A percentile compares a stretch with the other conserved stretches of the same genome.
Conservation (phyloP, 2,329 filamentous ascomycete genomes). For the Didymella segeticola region DNA sequence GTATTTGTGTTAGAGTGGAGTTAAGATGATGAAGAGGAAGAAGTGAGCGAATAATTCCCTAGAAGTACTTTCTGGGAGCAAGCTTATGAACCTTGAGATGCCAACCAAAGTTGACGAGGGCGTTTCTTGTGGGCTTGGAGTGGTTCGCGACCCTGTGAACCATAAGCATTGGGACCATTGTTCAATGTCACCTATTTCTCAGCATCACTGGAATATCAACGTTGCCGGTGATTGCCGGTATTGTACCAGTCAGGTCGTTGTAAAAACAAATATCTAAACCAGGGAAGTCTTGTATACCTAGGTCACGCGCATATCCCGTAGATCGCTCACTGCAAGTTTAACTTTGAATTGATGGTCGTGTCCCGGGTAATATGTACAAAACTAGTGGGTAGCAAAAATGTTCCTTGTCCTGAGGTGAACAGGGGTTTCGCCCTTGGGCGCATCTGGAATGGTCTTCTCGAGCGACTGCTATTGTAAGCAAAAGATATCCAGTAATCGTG, state of each 20-base stretch:
- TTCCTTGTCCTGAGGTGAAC: slow-evolving; percentile 58
- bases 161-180: background rate
- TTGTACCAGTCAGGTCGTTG: too few relatives aligned
- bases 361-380: slow-evolving; percentile 41
- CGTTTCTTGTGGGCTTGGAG: background rate
- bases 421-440: slow-evolving; percentile 56
- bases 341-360: slow-evolving; percentile 21
- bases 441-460: slow-evolving; percentile 60
- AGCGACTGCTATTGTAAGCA: slow-evolving; percentile 50
- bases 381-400: slow-evolving; percentile 47
- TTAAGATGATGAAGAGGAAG: background rate
- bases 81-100: background rate
- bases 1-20: background rate
- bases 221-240: too few relatives aligned
- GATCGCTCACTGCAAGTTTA: background rate
- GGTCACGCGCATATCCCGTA: background rate
- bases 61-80: background rate
- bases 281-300: too few relatives aligned
- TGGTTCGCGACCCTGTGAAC: background rate
- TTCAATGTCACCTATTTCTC: background rate
- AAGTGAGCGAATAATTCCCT: background rate
- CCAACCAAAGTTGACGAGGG: background rate
- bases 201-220: too few relatives aligned
- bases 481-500: background rate
- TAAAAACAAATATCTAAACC: too few relatives aligned